These are phyloP conservation scores for Solanum arcanum DNA, from an alignment of 257 asterid genomes.

Conservation along the genomic window DNA sequence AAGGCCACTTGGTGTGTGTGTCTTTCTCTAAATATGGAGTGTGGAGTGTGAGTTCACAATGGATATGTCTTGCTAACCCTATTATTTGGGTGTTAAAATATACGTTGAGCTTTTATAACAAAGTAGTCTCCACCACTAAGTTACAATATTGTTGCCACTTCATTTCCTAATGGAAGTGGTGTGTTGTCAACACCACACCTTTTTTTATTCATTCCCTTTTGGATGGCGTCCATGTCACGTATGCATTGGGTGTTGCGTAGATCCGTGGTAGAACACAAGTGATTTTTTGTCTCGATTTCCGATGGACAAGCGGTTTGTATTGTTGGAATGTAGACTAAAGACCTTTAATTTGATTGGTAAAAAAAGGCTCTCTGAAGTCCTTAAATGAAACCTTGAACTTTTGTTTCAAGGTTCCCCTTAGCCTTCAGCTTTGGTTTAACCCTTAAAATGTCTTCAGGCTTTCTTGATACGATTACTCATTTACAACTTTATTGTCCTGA, in stretches of 20 bases:
- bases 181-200: not conserved
- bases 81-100: not conserved
- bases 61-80: not conserved
- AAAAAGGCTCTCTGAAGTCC: not conserved
- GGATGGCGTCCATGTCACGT: not conserved
- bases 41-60: not conserved
- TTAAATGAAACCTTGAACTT: not conserved
- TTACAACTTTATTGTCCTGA: not conserved
- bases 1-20: not conserved
- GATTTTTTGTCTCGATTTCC: not conserved
- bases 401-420: not conserved
- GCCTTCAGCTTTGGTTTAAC: not conserved
- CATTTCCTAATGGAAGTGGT: not conserved
- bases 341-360: not conserved
- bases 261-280: not conserved
- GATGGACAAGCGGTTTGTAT: not conserved
- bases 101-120: too few relatives aligned
- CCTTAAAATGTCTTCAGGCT: not conserved
- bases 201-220: not conserved
- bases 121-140: not conserved
- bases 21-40: too few relatives aligned
- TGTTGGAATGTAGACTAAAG: not conserved
- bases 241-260: not conserved
- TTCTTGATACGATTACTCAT: not conserved
- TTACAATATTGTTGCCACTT: not conserved